A percentile compares a stretch with the other conserved stretches of the same genome.
Conservation (phyloP, 305 asterid genomes). For the Fraxinus dipetala region DNA sequence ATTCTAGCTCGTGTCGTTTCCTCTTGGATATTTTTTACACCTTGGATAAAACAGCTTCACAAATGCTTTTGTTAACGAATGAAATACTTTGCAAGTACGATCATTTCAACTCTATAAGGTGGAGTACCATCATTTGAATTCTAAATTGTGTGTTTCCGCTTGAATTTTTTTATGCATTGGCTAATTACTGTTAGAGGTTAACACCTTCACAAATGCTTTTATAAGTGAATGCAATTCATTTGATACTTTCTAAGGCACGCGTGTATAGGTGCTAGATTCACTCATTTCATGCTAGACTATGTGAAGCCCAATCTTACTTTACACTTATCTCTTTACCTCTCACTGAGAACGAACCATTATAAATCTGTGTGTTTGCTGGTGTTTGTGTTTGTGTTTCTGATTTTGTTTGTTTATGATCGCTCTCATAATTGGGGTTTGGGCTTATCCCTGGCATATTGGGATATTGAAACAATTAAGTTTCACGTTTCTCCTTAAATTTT, state of each 20-base stretch:
- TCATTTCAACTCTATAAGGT: slow-evolving; percentile 63
- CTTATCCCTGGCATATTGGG: not conserved
- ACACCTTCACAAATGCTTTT: not conserved
- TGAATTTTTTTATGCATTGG: not conserved
- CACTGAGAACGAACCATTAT: not conserved
- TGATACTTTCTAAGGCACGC: not conserved
- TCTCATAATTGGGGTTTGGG: not conserved
- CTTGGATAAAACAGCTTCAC: not conserved
- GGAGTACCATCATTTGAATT: not conserved
- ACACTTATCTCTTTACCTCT: not conserved
- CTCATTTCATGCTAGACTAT: not conserved
- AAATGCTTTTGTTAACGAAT: not conserved
- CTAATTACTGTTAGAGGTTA: not conserved
- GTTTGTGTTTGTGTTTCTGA: not conserved
- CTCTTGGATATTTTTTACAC: not conserved
- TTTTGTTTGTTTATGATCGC: not conserved
- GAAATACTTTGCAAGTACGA: not conserved
- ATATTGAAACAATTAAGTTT: not conserved
- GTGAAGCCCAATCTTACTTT: not conserved
- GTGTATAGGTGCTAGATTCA: not conserved
- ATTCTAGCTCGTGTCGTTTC: not conserved
- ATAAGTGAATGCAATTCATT: not conserved
- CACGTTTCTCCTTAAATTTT: not conserved
- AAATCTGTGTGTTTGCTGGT: not conserved
- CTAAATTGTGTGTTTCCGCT: not conserved